phyloP scores from a whole-genome alignment of 441 rosid species.

The Erodium texanum region DNA sequence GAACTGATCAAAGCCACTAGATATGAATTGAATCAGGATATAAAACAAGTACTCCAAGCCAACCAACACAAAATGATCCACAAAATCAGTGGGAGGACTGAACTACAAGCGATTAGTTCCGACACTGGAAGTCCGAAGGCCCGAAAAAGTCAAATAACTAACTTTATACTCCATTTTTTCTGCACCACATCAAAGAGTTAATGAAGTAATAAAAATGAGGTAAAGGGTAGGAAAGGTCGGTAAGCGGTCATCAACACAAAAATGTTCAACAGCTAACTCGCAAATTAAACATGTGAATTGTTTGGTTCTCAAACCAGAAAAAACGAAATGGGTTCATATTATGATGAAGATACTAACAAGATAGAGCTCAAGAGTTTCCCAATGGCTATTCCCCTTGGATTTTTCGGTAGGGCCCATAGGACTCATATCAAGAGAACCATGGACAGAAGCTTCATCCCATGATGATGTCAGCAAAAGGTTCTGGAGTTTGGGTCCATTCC shows the following conservation, averaged over 20 bases:
- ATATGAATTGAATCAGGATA: background rate
- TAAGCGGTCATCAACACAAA: no score
- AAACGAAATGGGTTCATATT: constrained; percentile 7
- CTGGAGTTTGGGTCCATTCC: constrained; percentile 39
- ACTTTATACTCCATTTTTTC: background rate
- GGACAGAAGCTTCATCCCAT: constrained; percentile 42
- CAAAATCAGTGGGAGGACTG: background rate
- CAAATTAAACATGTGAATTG: constrained; percentile 1
- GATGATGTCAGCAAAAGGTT: constrained; percentile 49
- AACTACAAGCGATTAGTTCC: background rate
- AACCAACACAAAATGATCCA: background rate
- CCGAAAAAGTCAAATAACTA: background rate
- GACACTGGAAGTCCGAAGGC: background rate
- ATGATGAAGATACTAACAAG: constrained; percentile 54
- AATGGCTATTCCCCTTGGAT: constrained; percentile 42
- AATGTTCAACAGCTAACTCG: background rate
- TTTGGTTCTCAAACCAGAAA: constrained; percentile 9
- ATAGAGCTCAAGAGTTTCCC: constrained; percentile 92
- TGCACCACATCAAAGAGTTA: background rate
- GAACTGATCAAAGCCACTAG: no score
- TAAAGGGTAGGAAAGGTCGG: background rate
- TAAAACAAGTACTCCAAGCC: background rate
- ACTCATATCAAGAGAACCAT: constrained; percentile 44
- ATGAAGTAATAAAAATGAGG: background rate
- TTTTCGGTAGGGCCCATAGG: constrained; percentile 27